phyloP scores from a whole-genome alignment of 164 flowering plant species.

The Magnolia kwangsiensis region DNA sequence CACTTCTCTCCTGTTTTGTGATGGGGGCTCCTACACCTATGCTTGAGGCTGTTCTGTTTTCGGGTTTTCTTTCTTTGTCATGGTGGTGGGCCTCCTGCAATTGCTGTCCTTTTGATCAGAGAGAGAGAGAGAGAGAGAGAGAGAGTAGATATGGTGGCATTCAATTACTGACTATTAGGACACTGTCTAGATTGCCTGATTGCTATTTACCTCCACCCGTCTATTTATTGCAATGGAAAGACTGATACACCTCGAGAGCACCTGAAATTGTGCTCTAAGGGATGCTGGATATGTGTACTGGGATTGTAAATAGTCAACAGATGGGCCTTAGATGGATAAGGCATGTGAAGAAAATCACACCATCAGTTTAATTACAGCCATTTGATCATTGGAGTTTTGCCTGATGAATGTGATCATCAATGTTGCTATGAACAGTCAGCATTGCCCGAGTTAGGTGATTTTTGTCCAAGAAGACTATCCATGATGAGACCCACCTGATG shows the following conservation, averaged over 20 bases:
- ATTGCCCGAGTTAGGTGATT: too few species aligned
- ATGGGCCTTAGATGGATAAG: too few species aligned
- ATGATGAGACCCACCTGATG: too few species aligned
- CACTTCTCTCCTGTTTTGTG: background rate
- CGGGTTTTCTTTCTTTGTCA: conserved; percentile 17
- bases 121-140: background rate
- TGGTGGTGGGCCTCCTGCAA: background rate
- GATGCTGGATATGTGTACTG: too few species aligned
- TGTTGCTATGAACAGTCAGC: too few species aligned
- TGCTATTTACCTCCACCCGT: background rate
- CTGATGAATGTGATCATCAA: too few species aligned
- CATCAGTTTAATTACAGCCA: too few species aligned
- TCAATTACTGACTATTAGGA: conserved; percentile 18
- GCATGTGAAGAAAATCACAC: too few species aligned
- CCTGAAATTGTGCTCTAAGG: background rate
- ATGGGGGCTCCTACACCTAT: background rate
- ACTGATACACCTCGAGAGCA: background rate
- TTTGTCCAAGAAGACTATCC: too few species aligned
- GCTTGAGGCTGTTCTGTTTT: conserved; percentile 25
- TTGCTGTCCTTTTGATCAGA: background rate
- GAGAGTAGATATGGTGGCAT: conserved; percentile 20
- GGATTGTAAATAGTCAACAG: too few species aligned
- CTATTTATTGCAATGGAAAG: background rate
- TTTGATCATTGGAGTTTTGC: too few species aligned
- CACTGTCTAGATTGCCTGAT: conserved; percentile 16